Conservation (phyloP, 345 rosid genomes). For the Brassica incana region DNA sequence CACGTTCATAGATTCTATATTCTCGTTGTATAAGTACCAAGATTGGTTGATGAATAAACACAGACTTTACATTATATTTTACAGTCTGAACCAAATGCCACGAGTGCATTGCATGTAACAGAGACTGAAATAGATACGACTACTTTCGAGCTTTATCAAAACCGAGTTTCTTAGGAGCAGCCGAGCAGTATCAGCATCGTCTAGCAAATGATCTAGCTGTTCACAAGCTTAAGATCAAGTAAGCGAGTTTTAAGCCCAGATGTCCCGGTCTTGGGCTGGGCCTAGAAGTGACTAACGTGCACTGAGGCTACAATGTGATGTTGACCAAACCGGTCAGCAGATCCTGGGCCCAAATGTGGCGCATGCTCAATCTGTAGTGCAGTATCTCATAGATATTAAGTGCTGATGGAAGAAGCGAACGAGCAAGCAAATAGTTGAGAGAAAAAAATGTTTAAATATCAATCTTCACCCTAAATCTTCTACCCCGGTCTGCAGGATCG, state of each 20-base stretch:
- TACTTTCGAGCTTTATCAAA: slow-evolving; percentile 61
- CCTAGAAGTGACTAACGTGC: slow-evolving; percentile 51
- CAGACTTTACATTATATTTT: too few relatives aligned
- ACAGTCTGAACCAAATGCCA: slow-evolving; percentile 18
- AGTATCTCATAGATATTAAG: slow-evolving; percentile 21
- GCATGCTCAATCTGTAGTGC: slow-evolving; percentile 76
- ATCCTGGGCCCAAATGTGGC: slow-evolving; percentile 75
- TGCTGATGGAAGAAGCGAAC: neutral
- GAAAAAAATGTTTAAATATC: neutral
- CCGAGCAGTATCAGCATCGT: slow-evolving; percentile 64
- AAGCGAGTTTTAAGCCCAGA: neutral
- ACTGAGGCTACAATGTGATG: slow-evolving; percentile 73
- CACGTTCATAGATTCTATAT: too few relatives aligned
- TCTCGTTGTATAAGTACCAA: too few relatives aligned
- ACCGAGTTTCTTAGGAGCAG: slow-evolving; percentile 65
- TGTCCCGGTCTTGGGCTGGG: neutral
- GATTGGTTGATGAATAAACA: too few relatives aligned
- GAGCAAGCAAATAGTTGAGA: neutral
- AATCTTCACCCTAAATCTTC: slow-evolving; percentile 54
- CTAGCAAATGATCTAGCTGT: slow-evolving; percentile 88
- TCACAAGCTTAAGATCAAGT: slow-evolving; percentile 16
- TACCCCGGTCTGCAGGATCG: too few relatives aligned
- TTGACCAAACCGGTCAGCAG: slow-evolving; percentile 65
- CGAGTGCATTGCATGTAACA: slow-evolving; percentile 53
- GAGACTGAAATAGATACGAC: slow-evolving; percentile 63